Evolutionary conservation across 768 basidiomycete genomes (phyloP).

Genomic region (Pholiota conissans): DNA sequence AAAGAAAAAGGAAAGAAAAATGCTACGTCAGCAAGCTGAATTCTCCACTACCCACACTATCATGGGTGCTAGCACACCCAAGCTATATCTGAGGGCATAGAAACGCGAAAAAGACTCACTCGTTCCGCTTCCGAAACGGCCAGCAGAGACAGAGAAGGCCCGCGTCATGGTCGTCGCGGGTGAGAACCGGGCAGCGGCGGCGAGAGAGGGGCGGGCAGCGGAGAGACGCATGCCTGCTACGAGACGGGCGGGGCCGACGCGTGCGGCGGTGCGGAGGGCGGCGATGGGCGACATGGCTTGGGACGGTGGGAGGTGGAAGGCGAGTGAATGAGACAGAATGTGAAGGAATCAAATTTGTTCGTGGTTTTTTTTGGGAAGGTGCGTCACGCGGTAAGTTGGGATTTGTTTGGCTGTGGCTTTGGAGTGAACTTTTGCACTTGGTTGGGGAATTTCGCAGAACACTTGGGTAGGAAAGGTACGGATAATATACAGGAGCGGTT

Average conservation of each 20-base stretch:
- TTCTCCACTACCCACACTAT: neutral
- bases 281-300: conserved; percentile 61
- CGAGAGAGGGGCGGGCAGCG: too few species aligned
- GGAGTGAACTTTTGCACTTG: neutral
- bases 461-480: too few species aligned
- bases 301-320: neutral
- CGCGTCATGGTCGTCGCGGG: conserved; percentile 29
- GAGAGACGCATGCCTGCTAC: conserved; percentile 30
- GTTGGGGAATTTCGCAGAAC: too few species aligned
- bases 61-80: neutral
- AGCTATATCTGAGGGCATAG: neutral
- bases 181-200: conserved; percentile 20
- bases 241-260: conserved; percentile 39
- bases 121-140: conserved; percentile 44
- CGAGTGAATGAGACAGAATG: neutral
- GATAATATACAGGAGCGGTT: too few species aligned
- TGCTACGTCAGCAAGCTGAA: conserved; percentile 2
- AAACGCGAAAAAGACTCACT: conserved; percentile 30
- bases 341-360: neutral
- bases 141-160: conserved; percentile 47
- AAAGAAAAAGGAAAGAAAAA: too few species aligned
- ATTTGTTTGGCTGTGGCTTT: conserved; percentile 8
- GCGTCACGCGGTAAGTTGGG: conserved; percentile 19
- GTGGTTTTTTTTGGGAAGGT: conserved; percentile 7
- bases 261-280: conserved; percentile 55